Evolutionary conservation across 345 rosid genomes (phyloP), one percentile per base, ranked within the genome.

Genomic region (Aquilaria malaccensis): DNA sequence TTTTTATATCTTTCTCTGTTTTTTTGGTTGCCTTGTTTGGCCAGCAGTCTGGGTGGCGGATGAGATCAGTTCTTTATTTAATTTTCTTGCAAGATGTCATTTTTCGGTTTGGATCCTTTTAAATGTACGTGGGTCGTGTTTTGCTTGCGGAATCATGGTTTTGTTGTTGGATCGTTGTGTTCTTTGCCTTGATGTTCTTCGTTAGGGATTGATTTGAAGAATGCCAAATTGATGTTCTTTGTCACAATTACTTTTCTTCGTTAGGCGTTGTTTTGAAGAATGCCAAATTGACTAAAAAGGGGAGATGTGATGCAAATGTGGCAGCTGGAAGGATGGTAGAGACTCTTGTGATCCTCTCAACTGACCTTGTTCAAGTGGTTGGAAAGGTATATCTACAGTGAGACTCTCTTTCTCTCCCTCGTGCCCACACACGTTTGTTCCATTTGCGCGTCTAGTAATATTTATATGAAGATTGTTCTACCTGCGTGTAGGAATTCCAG

Each of bases 251-350:
- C 30, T 49, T 60, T 60, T 29, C 55, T 60, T 31, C 68, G 53
- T 31, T 56, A 92, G 98, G 91, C 62, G 72, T 87, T 81, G 87
- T 92, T 52, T 70, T 92, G 85, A 85, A 89, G 85, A 76, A 83
- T 63, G 98, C 98, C 33, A 87, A 71, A 60, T 68, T 89, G 80
- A 82, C 79, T 15, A 85, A 73, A 72, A 89, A 76, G 72, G 93
- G 98, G 47, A 83, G 74, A 69, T 79, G 83, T 56, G 67, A 70
- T 67, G 66, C 90, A 49, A 92, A 85, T 81, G 81, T 89, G 31
- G 67, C 75, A 3, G 65, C 57, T 65, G 86, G 80, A 58, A 71
- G 43, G 67, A 61, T 83, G 61, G 67, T 92, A 50, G 85, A 85
- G 60, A 85, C 95, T 1, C 89, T 89, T 65, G 85, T 89, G 58